phyloP scores from a whole-genome alignment of 441 rosid genomes.

The Isatis lusitanica region DNA sequence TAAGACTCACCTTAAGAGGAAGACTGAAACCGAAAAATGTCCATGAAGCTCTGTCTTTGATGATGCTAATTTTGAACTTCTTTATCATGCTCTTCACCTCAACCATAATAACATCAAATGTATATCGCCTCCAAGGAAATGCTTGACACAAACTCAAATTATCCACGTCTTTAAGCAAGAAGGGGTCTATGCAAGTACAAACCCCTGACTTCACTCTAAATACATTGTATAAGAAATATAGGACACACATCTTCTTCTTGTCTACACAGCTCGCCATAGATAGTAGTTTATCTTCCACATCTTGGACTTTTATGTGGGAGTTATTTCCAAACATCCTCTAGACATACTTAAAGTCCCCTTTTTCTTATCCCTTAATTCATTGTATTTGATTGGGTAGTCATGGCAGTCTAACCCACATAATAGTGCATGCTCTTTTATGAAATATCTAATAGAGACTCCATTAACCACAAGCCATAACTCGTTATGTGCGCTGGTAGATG shows the following conservation, averaged over 20 bases:
- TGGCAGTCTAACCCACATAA: background rate
- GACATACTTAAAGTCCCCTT: background rate
- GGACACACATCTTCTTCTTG: too few species aligned
- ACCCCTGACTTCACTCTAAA: background rate
- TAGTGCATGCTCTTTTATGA: background rate
- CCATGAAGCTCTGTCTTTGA: too few species aligned
- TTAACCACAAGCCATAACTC: background rate
- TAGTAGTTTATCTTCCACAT: too few species aligned
- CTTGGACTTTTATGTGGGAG: too few species aligned
- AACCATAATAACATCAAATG: background rate
- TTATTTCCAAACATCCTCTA: too few species aligned
- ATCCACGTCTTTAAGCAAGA: background rate
- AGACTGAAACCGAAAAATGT: too few species aligned
- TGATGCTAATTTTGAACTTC: background rate
- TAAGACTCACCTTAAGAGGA: too few species aligned
- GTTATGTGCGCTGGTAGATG: background rate
- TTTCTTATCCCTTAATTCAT: too few species aligned
- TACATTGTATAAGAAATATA: too few species aligned
- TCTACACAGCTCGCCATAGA: too few species aligned
- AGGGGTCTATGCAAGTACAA: too few species aligned
- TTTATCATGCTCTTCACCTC: background rate
- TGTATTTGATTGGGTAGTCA: too few species aligned
- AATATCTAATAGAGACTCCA: background rate
- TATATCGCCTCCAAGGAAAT: background rate
- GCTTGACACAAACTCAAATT: background rate